Evolutionary conservation across 768 basidiomycete species (phyloP).

Genomic region (Chiua virens): DNA sequence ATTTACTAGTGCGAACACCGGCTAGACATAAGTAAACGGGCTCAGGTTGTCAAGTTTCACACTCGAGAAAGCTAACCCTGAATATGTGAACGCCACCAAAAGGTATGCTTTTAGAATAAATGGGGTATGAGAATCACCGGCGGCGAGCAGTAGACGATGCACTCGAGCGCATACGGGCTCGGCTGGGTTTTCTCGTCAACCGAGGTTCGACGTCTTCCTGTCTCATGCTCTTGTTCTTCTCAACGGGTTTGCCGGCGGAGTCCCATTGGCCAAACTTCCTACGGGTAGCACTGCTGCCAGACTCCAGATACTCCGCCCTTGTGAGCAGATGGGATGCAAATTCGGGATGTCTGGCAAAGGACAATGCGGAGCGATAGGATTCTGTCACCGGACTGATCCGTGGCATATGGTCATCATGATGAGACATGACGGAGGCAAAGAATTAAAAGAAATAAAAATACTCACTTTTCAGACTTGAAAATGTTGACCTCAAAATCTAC

Average conservation of each 20-base stretch:
- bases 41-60: slow-evolving; percentile 5
- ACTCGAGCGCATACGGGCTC: slow-evolving; percentile 23
- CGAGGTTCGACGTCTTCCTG: slow-evolving; percentile 27
- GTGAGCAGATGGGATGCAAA: slow-evolving; percentile 62
- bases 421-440: slow-evolving; percentile 1
- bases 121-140: slow-evolving; percentile 20
- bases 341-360: slow-evolving; percentile 53
- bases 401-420: slow-evolving; percentile 13
- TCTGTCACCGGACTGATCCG: slow-evolving; percentile 60
- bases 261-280: slow-evolving; percentile 74
- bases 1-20: not conserved
- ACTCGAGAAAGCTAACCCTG: slow-evolving; percentile 17
- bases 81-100: slow-evolving; percentile 9
- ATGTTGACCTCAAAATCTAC: slow-evolving; percentile 73
- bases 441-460: slow-evolving; percentile 11
- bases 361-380: slow-evolving; percentile 59
- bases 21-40: not conserved
- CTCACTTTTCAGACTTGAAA: slow-evolving; percentile 74
- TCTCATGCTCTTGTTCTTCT: slow-evolving; percentile 22
- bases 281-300: slow-evolving; percentile 72
- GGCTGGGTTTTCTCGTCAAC: slow-evolving; percentile 27
- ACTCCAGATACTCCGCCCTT: slow-evolving; percentile 81
- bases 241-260: slow-evolving; percentile 15
- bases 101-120: slow-evolving; percentile 2
- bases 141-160: slow-evolving; percentile 25